Evolutionary conservation across 352 stramenopile genomes (phyloP), one percentile per base, ranked within the genome.

Genomic region (Phytopythium delawarense): DNA sequence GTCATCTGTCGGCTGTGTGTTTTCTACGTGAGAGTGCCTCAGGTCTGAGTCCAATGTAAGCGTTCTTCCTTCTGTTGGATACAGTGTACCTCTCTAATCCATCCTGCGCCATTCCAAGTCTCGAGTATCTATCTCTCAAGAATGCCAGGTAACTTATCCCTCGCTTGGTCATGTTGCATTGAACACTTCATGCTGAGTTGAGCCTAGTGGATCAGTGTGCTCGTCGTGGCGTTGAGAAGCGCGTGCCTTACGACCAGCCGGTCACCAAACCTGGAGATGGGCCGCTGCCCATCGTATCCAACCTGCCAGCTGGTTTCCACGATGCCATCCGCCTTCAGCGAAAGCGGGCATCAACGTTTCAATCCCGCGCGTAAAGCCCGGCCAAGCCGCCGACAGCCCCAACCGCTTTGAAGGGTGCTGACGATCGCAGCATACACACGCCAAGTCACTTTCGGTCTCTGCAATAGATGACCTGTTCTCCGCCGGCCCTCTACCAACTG

Each of bases 341-440:
- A 42, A 59, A 45, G 15, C 11, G 52, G 25, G 30, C 51, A 57
- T 32, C 35, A 23, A 46, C 4, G 52, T 58, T 44, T 58, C 32
- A 18, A 20, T 37, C 18, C 32, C n/a, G 16, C 6, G n/a, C 52
- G n/a, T 40, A 16, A 58, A 44, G 13, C 37, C 37, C 37, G 37
- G 5, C 34, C 34, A 37, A 9, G 34, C 9, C 34, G 37, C 8
- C 37, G 13, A 15, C 12, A 9, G 13, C 13, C 13, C 37, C 8
- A 18, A 18, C 32, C 4, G 32, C 13, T 44, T 18, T 44, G 37
- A 44, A 44, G 37, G 37, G 13, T 18, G 37, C 37, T 37, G 32
- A 18, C 37, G 12, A 18, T 9, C 37, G 13, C 32, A 18, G 4
- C 13, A 18, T 44, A 44, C 37, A 44, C 5, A 44, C 37, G 13